Percentiles rank a stretch among this genome's conserved stretches.
These are phyloP conservation scores for Thalassiosira oceanica DNA, from an alignment of 352 stramenopile genomes.

Conservation along the genomic window DNA sequence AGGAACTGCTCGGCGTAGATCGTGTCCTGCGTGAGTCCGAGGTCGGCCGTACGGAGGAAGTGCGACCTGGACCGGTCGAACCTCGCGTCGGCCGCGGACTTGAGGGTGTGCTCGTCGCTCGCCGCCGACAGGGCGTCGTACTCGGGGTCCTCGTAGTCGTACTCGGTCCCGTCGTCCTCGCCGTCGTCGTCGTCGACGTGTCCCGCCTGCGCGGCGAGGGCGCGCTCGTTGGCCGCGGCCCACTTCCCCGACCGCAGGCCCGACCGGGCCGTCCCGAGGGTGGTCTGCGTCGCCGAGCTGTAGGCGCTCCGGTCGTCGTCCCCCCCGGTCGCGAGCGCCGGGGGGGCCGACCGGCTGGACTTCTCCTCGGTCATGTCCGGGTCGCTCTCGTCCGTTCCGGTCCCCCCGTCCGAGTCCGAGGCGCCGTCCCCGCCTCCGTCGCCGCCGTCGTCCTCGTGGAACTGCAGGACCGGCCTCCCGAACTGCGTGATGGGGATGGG, in stretches of 20 bases:
- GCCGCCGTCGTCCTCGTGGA: background rate
- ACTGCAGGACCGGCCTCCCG: constrained; percentile 1
- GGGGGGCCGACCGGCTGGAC: background rate
- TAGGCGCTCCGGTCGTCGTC: constrained; percentile 12
- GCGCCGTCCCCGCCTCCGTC: background rate
- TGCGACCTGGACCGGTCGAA: constrained; percentile 42
- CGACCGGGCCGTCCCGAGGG: background rate
- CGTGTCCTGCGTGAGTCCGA: constrained; percentile 61
- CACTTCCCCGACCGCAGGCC: constrained; percentile 22
- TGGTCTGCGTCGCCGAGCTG: background rate
- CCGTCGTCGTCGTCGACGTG: background rate
- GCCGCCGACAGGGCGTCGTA: background rate
- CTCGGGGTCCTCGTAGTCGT: constrained; percentile 1
- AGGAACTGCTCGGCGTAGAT: constrained; percentile 50
- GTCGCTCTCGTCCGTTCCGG: constrained; percentile 4
- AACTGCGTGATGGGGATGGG: constrained; percentile 27
- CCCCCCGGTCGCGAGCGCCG: background rate
- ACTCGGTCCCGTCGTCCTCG: background rate
- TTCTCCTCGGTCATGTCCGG: constrained; percentile 22
- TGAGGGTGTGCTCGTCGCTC: constrained; percentile 5
- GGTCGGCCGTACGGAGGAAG: constrained; percentile 61
- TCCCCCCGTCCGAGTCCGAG: background rate
- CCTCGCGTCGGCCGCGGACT: background rate
- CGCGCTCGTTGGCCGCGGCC: constrained; percentile 14
- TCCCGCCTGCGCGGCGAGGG: background rate